Base-by-base conservation (phyloP, 2,329 filamentous ascomycete genomes). In the Colletotrichum somersetense region DNA sequence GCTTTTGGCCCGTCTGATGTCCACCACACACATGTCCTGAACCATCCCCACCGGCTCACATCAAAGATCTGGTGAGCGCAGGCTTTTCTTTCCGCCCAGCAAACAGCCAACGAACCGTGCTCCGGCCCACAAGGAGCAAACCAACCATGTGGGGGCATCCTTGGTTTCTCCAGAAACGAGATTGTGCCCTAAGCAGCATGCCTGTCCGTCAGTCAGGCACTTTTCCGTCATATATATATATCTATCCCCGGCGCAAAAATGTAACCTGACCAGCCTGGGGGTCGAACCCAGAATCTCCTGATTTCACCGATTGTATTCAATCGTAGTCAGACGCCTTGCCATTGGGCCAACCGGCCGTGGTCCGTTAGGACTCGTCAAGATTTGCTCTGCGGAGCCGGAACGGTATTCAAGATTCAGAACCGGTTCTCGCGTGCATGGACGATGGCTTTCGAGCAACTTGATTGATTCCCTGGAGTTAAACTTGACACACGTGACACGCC, bases 251-350 rank as follows among this genome's bases (percentile, higher is more conserved):
- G 23, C n/a, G 23, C 53, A 64, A 69, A 69, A 52, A 18, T 52
- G 0, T 6, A 56, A 12, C 0, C 20, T 72, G 70, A 72, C 70
- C 70, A 72, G 70, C 70, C 70, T 72, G 70, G 70, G 70, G 70
- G 70, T 72, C 66, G 66, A 72, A 72, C 70, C 70, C 70, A 72
- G 70, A 72, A 72, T 72, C 70, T 72, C 66, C 70, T 72, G 66
- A 72, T 72, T 26, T 40, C 63, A 48, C 30, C 30, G 30, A 30
- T 30, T 3, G 30, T n/a, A 5, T n/a, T 40, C 5, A 42, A 50
- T 82, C 80, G 81, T 82, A 82, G 81, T 83, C 81, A 83, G 80
- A 82, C 81, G 81, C 80, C 80, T 82, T 83, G 80, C 77, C 81
- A 82, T 81, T 81, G 78, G 79, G 78, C 79, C 79, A 82, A 72